These are phyloP conservation scores for Candida dajiaensis DNA, from an alignment of 805 yeast species.

Conservation along the genomic window DNA sequence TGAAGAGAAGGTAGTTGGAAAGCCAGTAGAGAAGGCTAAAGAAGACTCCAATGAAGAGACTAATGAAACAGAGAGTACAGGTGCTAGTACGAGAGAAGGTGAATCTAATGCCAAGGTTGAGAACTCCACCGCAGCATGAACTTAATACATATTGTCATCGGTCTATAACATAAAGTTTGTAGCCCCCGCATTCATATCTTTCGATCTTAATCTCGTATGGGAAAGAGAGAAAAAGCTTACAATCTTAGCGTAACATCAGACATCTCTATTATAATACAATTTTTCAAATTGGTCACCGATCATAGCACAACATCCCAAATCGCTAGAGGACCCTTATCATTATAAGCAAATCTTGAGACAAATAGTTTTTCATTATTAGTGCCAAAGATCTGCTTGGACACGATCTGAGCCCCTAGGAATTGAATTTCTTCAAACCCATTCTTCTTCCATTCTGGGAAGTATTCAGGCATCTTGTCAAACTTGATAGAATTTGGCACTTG, in stretches of 20 bases:
- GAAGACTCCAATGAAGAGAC: constrained; percentile 4
- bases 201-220: neutral
- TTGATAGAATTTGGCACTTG: constrained; percentile 82
- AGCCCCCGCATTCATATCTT: neutral
- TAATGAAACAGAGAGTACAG: neutral
- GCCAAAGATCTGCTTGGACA: constrained; percentile 77
- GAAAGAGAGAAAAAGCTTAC: too few species aligned
- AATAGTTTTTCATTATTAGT: constrained; percentile 54
- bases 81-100: neutral
- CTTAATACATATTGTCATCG: too few species aligned
- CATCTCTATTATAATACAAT: neutral
- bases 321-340: constrained; percentile 74
- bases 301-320: constrained; percentile 60
- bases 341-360: constrained; percentile 64
- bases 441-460: constrained; percentile 92
- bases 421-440: constrained; percentile 68
- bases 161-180: too few species aligned
- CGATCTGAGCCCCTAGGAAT: constrained; percentile 83
- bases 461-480: constrained; percentile 73
- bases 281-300: neutral
- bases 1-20: constrained; percentile 11
- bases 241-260: neutral
- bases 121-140: neutral
- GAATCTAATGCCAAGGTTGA: neutral
- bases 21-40: neutral